Evolutionary conservation across 2,329 filamentous ascomycete species (phyloP).

Genomic region (Fusarium protoensiforme): DNA sequence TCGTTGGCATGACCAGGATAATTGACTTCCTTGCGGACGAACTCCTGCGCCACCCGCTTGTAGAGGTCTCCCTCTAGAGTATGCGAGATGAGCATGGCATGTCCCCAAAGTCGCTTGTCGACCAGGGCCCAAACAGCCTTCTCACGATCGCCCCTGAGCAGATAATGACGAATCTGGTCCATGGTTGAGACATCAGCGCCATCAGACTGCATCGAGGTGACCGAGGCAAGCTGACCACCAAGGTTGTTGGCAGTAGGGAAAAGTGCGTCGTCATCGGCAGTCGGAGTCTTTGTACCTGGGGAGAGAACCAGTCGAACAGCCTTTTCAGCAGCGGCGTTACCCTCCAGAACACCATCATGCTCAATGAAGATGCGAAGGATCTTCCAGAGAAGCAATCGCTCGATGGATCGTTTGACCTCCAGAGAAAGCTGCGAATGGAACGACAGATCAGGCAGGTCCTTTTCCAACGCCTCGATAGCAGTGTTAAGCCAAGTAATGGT

Average conservation of each 20-base stretch:
- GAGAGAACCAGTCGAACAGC: slow-evolving; percentile 80
- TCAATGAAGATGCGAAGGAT: slow-evolving; percentile 85
- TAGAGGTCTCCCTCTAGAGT: slow-evolving; percentile 84
- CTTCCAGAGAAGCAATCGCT: slow-evolving; percentile 89
- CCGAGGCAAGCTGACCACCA: slow-evolving; percentile 38
- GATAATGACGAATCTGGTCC: slow-evolving; percentile 76
- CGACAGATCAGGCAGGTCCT: slow-evolving; percentile 60
- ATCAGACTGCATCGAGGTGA: slow-evolving; percentile 66
- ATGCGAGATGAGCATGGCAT: slow-evolving; percentile 89
- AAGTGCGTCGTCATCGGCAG: slow-evolving; percentile 40
- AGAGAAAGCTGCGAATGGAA: slow-evolving; percentile 64
- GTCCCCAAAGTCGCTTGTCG: slow-evolving; percentile 94
- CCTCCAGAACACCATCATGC: slow-evolving; percentile 84
- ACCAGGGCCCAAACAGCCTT: slow-evolving; percentile 94
- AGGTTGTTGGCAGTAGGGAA: slow-evolving; percentile 40
- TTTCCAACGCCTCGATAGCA: slow-evolving; percentile 81
- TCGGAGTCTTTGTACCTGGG: slow-evolving; percentile 56
- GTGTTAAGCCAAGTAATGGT: slow-evolving; percentile 81
- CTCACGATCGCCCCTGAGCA: slow-evolving; percentile 86
- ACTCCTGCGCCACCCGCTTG: slow-evolving; percentile 94
- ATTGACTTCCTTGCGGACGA: slow-evolving; percentile 94
- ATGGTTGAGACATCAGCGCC: slow-evolving; percentile 75
- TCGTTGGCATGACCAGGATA: slow-evolving; percentile 82
- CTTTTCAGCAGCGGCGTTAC: slow-evolving; percentile 75
- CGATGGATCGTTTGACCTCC: slow-evolving; percentile 77